Evolutionary conservation across 2,329 filamentous ascomycete genomes (phyloP).

Genomic region (Aspergillus sp.): DNA sequence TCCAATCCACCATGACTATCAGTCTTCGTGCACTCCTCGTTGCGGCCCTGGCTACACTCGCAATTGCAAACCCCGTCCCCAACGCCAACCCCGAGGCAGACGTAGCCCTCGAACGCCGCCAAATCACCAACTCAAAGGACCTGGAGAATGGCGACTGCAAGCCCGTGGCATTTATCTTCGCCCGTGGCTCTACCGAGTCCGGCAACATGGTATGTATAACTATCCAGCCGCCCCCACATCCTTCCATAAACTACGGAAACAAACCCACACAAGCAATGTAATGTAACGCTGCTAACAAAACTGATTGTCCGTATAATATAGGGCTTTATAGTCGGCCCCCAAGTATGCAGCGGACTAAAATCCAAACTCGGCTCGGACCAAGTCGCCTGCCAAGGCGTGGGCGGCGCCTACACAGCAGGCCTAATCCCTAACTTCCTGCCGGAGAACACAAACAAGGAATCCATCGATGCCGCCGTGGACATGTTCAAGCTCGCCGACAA

Average conservation of each 20-base stretch:
- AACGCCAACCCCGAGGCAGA: slow-evolving; percentile 2
- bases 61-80: slow-evolving; percentile 15
- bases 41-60: slow-evolving; percentile 13
- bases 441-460: slow-evolving; percentile 33
- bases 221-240: not conserved
- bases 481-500: slow-evolving; percentile 45
- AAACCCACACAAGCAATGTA: too few species aligned
- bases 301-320: slow-evolving; percentile 6
- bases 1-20: slow-evolving; percentile 8
- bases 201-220: slow-evolving; percentile 37
- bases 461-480: slow-evolving; percentile 42
- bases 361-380: slow-evolving; percentile 19
- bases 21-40: slow-evolving; percentile 16
- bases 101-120: slow-evolving; percentile 9
- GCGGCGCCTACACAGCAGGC: slow-evolving; percentile 41
- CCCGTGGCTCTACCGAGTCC: slow-evolving; percentile 41
- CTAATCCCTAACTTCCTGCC: slow-evolving; percentile 40
- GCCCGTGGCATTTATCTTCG: slow-evolving; percentile 41
- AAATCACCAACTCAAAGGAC: slow-evolving; percentile 33
- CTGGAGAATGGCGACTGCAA: slow-evolving; percentile 37
- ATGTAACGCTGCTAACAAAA: too few species aligned
- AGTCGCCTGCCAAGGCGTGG: slow-evolving; percentile 46
- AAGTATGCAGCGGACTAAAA: slow-evolving; percentile 29
- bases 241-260: not conserved
- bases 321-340: slow-evolving; percentile 31